These are phyloP conservation scores for Agrocybe pediades DNA, from an alignment of 768 basidiomycete species.

Conservation along the genomic window DNA sequence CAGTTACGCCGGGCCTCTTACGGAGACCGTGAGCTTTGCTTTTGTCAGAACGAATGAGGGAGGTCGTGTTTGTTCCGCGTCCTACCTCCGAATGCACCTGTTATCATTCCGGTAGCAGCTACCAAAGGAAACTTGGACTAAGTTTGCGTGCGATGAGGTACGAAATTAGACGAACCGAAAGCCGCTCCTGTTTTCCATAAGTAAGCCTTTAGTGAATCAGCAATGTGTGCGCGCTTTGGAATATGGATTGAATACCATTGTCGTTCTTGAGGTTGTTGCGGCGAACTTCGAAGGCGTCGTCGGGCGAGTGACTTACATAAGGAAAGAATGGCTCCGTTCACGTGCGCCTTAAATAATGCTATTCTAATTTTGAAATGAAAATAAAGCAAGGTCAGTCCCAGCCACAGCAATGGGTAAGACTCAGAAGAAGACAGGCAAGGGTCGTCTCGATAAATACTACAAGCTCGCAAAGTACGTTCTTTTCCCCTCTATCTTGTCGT, in stretches of 20 bases:
- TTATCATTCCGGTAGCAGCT: slow-evolving; percentile 52
- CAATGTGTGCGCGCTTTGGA: neutral
- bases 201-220: slow-evolving; percentile 17
- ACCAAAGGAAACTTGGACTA: neutral
- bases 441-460: slow-evolving; percentile 96
- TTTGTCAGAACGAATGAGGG: slow-evolving; percentile 2
- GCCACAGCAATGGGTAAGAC: slow-evolving; percentile 59
- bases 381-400: slow-evolving; percentile 2
- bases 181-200: slow-evolving; percentile 46
- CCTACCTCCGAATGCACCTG: slow-evolving; percentile 66
- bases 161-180: slow-evolving; percentile 32
- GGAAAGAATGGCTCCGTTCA: neutral
- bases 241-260: neutral
- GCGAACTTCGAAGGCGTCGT: no score
- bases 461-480: slow-evolving; percentile 83
- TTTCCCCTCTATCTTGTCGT: slow-evolving; percentile 5
- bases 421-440: slow-evolving; percentile 97
- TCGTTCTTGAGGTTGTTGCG: no score
- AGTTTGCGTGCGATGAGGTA: neutral
- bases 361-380: slow-evolving; percentile 1
- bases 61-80: neutral
- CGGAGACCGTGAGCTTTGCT: slow-evolving; percentile 55
- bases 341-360: slow-evolving; percentile 1
- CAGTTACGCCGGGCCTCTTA: slow-evolving; percentile 44
- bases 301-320: no score